phyloP scores from a whole-genome alignment of 2,329 filamentous ascomycete species.

The Cryphonectria carpinicola region DNA sequence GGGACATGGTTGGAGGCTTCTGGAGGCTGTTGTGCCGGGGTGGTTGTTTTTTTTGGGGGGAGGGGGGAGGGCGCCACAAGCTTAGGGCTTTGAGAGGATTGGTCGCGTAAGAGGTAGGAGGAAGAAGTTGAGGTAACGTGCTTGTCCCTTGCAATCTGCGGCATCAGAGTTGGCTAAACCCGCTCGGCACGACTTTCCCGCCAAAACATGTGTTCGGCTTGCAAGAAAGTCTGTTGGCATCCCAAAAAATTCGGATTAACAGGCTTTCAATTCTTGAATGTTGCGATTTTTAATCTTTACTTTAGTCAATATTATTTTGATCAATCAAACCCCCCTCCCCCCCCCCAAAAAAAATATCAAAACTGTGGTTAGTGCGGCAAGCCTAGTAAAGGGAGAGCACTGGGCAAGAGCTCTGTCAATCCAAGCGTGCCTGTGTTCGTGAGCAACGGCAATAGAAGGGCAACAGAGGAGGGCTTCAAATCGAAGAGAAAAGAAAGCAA shows the following conservation, averaged over 20 bases:
- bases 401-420: no score
- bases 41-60: constrained; percentile 15
- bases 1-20: constrained; percentile 43
- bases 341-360: no score
- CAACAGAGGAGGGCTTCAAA: no score
- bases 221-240: neutral
- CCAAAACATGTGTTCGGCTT: neutral
- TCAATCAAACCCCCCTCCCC: no score
- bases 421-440: no score
- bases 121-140: neutral
- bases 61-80: constrained; percentile 17
- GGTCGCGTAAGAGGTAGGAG: neutral
- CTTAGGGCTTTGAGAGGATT: neutral
- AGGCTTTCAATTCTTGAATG: neutral
- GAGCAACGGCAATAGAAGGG: no score
- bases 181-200: neutral
- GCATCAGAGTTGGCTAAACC: neutral
- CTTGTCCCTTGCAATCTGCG: neutral
- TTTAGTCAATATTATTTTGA: no score
- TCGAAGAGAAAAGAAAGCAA: neutral
- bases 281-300: neutral
- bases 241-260: no score
- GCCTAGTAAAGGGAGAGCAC: neutral
- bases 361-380: neutral
- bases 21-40: neutral